These are phyloP conservation scores for Solanum sitiens DNA, from an alignment of 257 asterid species.

Conservation along the genomic window DNA sequence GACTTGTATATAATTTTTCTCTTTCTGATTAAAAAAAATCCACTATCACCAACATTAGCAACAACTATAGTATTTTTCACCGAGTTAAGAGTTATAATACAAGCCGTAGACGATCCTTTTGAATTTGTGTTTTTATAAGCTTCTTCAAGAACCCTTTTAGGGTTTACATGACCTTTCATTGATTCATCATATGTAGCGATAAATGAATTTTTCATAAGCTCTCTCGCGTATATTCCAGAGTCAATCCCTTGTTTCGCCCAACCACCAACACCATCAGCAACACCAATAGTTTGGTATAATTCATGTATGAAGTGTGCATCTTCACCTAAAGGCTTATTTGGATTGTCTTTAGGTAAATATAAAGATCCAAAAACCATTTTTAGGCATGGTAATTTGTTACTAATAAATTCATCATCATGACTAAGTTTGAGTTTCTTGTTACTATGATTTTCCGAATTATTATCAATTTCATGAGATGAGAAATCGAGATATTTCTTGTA, in stretches of 20 bases:
- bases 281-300: slow-evolving; percentile 6
- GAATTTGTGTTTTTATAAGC: slow-evolving; percentile 2
- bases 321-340: slow-evolving; percentile 7
- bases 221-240: slow-evolving; percentile 7
- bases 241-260: slow-evolving; percentile 8
- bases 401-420: background rate
- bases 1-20: slow-evolving; percentile 2
- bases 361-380: background rate
- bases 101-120: slow-evolving; percentile 16
- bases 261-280: slow-evolving; percentile 7
- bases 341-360: slow-evolving; percentile 4
- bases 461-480: background rate
- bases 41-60: slow-evolving; percentile 9
- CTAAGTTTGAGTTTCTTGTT: background rate
- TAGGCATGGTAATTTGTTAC: background rate
- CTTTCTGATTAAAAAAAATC: slow-evolving; percentile 8
- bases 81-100: slow-evolving; percentile 6
- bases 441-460: background rate
- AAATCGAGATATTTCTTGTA: background rate
- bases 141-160: background rate
- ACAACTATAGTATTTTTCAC: background rate
- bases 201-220: background rate
- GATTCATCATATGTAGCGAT: background rate
- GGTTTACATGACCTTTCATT: background rate
- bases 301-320: slow-evolving; percentile 17